Percentiles rank a stretch among this genome's conserved stretches.
These are phyloP conservation scores for Sanghuangporus baumii DNA, from an alignment of 1,284 basidiomycete genomes.

Conservation along the genomic window DNA sequence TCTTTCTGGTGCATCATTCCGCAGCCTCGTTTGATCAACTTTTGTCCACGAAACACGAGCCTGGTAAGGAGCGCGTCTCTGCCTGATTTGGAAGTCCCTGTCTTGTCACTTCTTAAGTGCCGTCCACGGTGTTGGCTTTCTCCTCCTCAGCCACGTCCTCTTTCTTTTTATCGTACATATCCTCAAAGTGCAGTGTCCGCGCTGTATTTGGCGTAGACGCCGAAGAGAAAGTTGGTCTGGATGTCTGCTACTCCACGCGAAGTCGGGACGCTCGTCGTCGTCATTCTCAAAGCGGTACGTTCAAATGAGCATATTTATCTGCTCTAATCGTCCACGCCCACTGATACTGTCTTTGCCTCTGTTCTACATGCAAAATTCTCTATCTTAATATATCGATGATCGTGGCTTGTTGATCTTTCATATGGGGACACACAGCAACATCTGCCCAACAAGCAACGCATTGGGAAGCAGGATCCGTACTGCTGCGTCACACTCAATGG, in stretches of 20 bases:
- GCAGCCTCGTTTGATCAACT: not conserved
- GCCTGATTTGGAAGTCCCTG: not conserved
- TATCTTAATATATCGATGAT: not conserved
- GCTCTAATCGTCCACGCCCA: constrained; percentile 9
- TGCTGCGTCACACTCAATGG: constrained; percentile 76
- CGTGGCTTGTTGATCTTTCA: not conserved
- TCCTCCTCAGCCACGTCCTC: not conserved
- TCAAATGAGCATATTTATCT: not conserved
- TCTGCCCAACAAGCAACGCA: constrained; percentile 88
- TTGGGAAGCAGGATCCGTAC: constrained; percentile 98
- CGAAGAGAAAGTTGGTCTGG: constrained; percentile 9
- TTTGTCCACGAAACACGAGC: not conserved
- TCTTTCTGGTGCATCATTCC: not conserved
- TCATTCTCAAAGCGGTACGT: constrained; percentile 92
- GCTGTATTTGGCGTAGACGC: not conserved
- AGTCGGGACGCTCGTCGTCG: constrained; percentile 92
- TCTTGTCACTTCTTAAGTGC: not conserved
- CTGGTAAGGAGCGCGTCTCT: not conserved
- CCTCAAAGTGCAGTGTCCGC: not conserved
- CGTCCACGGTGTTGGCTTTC: not conserved
- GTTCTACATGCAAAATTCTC: constrained; percentile 10
- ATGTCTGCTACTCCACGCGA: constrained; percentile 61
- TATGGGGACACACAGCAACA: constrained; percentile 58
- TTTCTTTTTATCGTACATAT: not conserved
- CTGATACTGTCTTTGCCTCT: constrained; percentile 19